Evolutionary conservation across 148 eudicot genomes (phyloP).

Genomic region (Silene latifolia): DNA sequence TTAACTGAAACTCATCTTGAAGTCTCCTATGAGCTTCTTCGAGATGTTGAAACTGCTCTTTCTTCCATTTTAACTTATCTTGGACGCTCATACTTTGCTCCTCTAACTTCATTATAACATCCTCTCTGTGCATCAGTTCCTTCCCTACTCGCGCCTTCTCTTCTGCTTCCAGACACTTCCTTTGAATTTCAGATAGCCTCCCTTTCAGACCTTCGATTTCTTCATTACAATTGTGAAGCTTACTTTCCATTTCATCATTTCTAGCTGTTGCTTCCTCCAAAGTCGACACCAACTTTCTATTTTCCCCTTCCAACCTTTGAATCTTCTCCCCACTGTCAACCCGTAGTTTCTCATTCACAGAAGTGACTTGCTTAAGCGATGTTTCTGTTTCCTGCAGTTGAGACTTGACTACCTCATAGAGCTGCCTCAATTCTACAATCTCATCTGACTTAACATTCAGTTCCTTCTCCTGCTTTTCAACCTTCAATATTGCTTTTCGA

Average conservation of each 20-base stretch:
- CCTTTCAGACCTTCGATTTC: constrained; percentile 51
- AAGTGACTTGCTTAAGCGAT: constrained; percentile 41
- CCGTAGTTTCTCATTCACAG: constrained; percentile 45
- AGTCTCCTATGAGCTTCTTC: constrained; percentile 65
- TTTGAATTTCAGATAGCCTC: constrained; percentile 38
- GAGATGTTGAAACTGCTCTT: constrained; percentile 73
- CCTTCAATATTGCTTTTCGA: constrained; percentile 43
- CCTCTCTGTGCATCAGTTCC: constrained; percentile 50
- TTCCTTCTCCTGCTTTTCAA: constrained; percentile 46
- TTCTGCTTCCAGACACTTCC: constrained; percentile 45
- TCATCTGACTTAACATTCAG: constrained; percentile 51
- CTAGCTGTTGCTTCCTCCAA: constrained; percentile 55
- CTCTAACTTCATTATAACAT: constrained; percentile 48
- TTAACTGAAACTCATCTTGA: constrained; percentile 43
- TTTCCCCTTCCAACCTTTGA: constrained; percentile 53
- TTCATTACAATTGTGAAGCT: constrained; percentile 33
- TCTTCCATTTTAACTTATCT: constrained; percentile 74
- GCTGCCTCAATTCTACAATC: constrained; percentile 40
- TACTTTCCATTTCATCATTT: constrained; percentile 36
- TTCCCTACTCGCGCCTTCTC: constrained; percentile 35
- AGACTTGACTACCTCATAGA: constrained; percentile 45
- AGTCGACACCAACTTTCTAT: constrained; percentile 44
- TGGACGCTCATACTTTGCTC: constrained; percentile 42
- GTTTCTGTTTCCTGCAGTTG: constrained; percentile 45
- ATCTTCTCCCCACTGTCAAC: constrained; percentile 45